Evolutionary conservation across 2,329 filamentous ascomycete species (phyloP).

Genomic region (Aspergillus awamori): DNA sequence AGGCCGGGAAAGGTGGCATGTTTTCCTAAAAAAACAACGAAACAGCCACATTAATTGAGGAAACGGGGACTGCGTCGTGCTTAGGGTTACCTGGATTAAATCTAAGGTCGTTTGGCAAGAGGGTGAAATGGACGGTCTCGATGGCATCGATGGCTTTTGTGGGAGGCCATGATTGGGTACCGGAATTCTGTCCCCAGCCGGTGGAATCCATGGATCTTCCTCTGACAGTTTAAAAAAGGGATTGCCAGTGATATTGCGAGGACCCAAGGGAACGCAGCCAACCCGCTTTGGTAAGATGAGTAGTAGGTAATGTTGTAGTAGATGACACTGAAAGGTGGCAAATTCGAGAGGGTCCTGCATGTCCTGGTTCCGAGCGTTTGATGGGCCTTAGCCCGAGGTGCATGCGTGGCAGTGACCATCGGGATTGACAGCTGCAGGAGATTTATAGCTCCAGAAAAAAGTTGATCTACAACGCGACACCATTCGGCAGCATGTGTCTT

Average conservation of each 20-base stretch:
- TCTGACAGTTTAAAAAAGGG: conserved; percentile 4
- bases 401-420: conserved; percentile 9
- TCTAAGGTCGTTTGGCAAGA: not conserved
- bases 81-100: conserved; percentile 1
- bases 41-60: conserved; percentile 3
- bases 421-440: conserved; percentile 9
- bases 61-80: not conserved
- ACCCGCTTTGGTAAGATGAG: not conserved
- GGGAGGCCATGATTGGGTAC: conserved; percentile 12
- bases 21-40: not conserved
- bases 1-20: conserved; percentile 1
- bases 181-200: conserved; percentile 6
- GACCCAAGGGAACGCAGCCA: not conserved
- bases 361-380: conserved; percentile 2
- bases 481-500: not conserved
- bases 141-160: conserved; percentile 9
- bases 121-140: not conserved
- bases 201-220: conserved; percentile 5
- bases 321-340: not conserved
- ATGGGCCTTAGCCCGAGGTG: conserved; percentile 6
- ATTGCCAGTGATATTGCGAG: not conserved
- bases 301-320: not conserved
- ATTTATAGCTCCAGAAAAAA: not conserved
- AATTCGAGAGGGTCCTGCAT: conserved; percentile 1
- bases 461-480: not conserved